Base-by-base conservation (phyloP, 2,329 filamentous ascomycete species). In the Epichloe brachyelytri region DNA sequence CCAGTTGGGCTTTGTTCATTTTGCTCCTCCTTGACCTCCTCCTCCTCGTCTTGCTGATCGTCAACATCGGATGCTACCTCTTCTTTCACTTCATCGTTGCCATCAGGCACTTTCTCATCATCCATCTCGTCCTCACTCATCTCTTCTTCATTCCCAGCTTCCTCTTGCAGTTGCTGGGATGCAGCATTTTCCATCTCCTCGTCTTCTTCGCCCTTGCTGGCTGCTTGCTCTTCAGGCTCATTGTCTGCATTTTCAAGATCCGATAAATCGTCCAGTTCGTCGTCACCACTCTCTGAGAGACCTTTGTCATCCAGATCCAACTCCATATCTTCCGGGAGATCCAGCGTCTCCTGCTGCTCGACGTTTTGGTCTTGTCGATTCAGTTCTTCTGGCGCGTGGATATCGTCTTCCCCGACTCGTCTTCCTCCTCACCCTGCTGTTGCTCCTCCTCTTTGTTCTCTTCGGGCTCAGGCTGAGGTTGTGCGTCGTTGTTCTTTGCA, bases 281-380 rank as follows among this genome's bases (percentile, higher is more conserved):
- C 78, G 38, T 77, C 74, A 55, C 82, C 78, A 38, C 75, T 75
- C 14, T 75, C 77, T 5, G 78, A 78, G 5, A 69, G 71, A 4
- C 78, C 77, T 17, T 78, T 72, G 30, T 86, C 84, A 56, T 91
- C 85, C 51, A 93, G 76, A 56, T 90, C 81, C 64, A 96, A 77
- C 52, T 94, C 83, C 75, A 96, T 85, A 56, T 95, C 88, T 41
- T 95, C 89, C 0, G 89, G 89, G 20, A 95, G 73, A 44, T 90
- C 88, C 53, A 95, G 73, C 2, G 84, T 82, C 54, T 95, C 83
- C 59, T 88, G 83, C 63, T 95, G 85, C 58, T 91, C 79, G 2
- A 87, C 79, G 59, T 91, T 84, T 48, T 88, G 84, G 53, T 90
- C 80, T 58, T 83, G 79, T 45, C 71, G 71, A 56, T 79, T 79